Percentiles rank a stretch among this genome's conserved stretches.
Evolutionary conservation across 1,284 basidiomycete genomes (phyloP).

Genomic region (Leccinum insigne): DNA sequence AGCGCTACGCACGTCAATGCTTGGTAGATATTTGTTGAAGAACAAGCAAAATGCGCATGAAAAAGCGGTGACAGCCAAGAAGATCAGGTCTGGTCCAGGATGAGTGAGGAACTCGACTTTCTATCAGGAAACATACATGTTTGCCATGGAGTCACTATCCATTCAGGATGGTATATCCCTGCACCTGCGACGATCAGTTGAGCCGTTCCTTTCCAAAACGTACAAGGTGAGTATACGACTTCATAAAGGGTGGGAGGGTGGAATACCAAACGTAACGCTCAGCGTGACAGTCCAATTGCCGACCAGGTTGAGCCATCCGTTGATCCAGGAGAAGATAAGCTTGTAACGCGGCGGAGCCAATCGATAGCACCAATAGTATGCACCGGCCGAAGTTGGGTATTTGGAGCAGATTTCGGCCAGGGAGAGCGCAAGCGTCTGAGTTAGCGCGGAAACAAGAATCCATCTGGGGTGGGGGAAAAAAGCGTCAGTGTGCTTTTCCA

Average conservation of each 20-base stretch:
- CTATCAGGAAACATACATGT: constrained; percentile 40
- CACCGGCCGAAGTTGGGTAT: constrained; percentile 57
- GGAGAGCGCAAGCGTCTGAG: constrained; percentile 48
- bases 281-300: constrained; percentile 56
- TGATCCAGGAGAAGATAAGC: constrained; percentile 52
- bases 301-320: constrained; percentile 57
- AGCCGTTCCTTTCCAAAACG: constrained; percentile 41
- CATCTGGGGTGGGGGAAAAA: constrained; percentile 36
- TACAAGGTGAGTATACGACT: constrained; percentile 2
- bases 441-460: constrained; percentile 47
- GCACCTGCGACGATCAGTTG: constrained; percentile 52
- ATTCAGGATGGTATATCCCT: constrained; percentile 49
- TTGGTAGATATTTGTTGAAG: constrained; percentile 46
- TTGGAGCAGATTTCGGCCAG: constrained; percentile 56
- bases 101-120: constrained; percentile 1
- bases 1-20: constrained; percentile 44
- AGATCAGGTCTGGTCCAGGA: constrained; percentile 44
- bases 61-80: constrained; percentile 45
- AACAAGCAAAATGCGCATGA: constrained; percentile 48
- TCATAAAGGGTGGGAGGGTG: not conserved
- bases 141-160: constrained; percentile 49
- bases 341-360: constrained; percentile 44
- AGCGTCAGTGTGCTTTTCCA: not conserved
- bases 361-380: constrained; percentile 59
- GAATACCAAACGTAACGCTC: constrained; percentile 51